Evolutionary conservation across 192 early-diverging fungal genomes (phyloP).

Genomic region (Diversispora epigaea): DNA sequence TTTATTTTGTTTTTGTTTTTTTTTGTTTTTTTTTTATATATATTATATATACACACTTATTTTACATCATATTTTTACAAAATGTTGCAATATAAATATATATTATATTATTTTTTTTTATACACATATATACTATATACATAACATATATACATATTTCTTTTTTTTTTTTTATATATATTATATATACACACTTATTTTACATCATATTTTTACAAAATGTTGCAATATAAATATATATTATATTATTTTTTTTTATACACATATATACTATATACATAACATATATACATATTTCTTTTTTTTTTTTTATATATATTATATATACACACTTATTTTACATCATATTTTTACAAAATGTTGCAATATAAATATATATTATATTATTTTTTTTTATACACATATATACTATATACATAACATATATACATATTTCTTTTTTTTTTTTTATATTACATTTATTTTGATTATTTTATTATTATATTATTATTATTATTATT

Average conservation of each 20-base stretch:
- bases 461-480: not conserved
- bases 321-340: not conserved
- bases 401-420: constrained; percentile 16
- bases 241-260: constrained; percentile 13
- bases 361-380: constrained; percentile 2
- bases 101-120: constrained; percentile 7
- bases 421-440: constrained; percentile 12
- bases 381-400: not conserved
- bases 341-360: not conserved
- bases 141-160: too few relatives aligned
- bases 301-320: too few relatives aligned
- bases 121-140: not conserved
- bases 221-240: too few relatives aligned
- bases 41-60: too few relatives aligned
- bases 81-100: too few relatives aligned
- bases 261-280: not conserved
- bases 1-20: not conserved
- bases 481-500: not conserved
- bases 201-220: too few relatives aligned
- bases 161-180: too few relatives aligned
- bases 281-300: too few relatives aligned
- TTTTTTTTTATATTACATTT: too few relatives aligned
- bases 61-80: too few relatives aligned
- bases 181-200: too few relatives aligned
- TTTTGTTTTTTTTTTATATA: too few relatives aligned